Evolutionary conservation across 495 filamentous ascomycete genomes (phyloP), one percentile per base, ranked within the genome.

Genomic region (Penicillium macrosclerotiorum): DNA sequence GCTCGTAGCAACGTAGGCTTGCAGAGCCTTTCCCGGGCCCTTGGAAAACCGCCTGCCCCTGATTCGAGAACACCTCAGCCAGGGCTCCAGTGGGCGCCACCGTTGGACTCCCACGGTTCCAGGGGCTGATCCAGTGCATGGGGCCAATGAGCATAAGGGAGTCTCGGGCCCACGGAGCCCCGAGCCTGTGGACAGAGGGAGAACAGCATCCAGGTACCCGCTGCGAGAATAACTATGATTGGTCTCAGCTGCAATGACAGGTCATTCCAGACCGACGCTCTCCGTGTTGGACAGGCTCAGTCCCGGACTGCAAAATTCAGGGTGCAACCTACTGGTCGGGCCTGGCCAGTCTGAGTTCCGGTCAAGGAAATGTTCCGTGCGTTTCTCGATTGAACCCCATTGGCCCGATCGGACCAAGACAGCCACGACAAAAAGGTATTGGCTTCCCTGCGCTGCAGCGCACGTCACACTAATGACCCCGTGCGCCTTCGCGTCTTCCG

Each of bases 201-300:
- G 20, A 24, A 42, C 35, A 26, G n/a, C 40, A 58, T 61, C 55
- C 58, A 62, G 58, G 58, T 62, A 62, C 58, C 58, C 58, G 58
- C 58, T 40, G 9, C 16, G 2, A 9, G 9, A 3, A 19, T 23
- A 12, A 2, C 45, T 45, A 32, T 59, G 51, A 62, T 62, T 62
- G 58, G 58, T 8, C 8, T 13, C 0, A 2, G 3, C 13, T 16
- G 35, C 41, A 17, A 47, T 62, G 59, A 62, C 55, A 59, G 49
- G 59, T 59, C 55, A 45, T 47, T 57, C 57, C 47, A 60, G 50
- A 52, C 57, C 37, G 19, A 24, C 23, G 40, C 32, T 9, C 19
- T 33, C 25, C 25, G 30, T 35, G 37, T 47, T 51, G 42, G 37
- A 45, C 48, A 51, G 30, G 31, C 29, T 51, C 48, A 43, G 47